These are phyloP conservation scores for Pseudozyma pruni DNA, from an alignment of 1,284 basidiomycete genomes.

Conservation along the genomic window DNA sequence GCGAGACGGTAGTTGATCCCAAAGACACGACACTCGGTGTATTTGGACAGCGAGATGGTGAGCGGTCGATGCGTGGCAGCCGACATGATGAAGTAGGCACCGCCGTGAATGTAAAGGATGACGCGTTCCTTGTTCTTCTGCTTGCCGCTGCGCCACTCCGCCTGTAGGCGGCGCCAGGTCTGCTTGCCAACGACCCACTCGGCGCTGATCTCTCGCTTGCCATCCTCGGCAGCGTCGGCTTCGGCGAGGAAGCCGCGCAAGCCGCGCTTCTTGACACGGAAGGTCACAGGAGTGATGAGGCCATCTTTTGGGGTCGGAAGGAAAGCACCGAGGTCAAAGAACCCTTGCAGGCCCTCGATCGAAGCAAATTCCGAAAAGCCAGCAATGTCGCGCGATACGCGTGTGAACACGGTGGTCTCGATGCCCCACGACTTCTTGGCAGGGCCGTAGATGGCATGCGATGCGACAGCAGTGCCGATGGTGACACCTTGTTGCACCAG, in stretches of 20 bases:
- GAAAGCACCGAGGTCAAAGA: slow-evolving; percentile 83
- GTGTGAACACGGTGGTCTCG: slow-evolving; percentile 73
- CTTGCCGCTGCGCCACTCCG: slow-evolving; percentile 74
- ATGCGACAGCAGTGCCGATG: slow-evolving; percentile 63
- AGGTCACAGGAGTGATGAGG: slow-evolving; percentile 93
- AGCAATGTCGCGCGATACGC: slow-evolving; percentile 85
- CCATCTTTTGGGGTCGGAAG: slow-evolving; percentile 92
- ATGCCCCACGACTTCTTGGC: slow-evolving; percentile 86
- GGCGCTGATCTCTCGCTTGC: slow-evolving; percentile 82
- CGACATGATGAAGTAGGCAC: slow-evolving; percentile 93
- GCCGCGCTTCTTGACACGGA: slow-evolving; percentile 79
- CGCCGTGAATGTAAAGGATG: slow-evolving; percentile 93
- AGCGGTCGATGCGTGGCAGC: slow-evolving; percentile 92
- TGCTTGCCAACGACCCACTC: slow-evolving; percentile 96
- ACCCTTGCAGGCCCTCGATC: slow-evolving; percentile 75
- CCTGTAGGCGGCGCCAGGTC: slow-evolving; percentile 87
- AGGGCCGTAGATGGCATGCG: slow-evolving; percentile 74
- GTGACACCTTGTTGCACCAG: slow-evolving; percentile 63
- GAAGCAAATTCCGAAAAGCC: slow-evolving; percentile 86
- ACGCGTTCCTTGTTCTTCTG: slow-evolving; percentile 77
- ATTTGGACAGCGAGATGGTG: slow-evolving; percentile 90
- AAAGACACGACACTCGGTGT: slow-evolving; percentile 91
- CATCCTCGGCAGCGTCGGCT: slow-evolving; percentile 79
- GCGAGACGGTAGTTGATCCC: slow-evolving; percentile 96
- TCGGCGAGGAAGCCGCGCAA: slow-evolving; percentile 81